phyloP scores from a whole-genome alignment of 1,284 basidiomycete species.

The Ceratobasidium theobromae region DNA sequence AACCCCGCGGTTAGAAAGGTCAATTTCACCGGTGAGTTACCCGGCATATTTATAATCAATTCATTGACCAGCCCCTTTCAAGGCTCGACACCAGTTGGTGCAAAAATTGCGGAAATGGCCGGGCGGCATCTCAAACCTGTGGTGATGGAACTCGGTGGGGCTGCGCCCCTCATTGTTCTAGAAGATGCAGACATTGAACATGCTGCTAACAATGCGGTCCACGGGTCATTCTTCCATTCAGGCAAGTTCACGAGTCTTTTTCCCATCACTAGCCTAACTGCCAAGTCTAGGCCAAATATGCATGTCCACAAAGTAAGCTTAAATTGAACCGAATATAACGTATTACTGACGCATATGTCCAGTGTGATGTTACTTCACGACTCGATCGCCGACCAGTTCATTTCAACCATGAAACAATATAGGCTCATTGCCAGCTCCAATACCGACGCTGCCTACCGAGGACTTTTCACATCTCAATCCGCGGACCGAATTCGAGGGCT shows the following conservation, averaged over 20 bases:
- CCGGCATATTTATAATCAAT: not conserved
- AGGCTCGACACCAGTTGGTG: conserved; percentile 48
- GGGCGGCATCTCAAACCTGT: conserved; percentile 47
- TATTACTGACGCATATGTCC: not conserved
- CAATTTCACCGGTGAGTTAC: conserved; percentile 10
- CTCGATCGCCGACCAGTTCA: conserved; percentile 33
- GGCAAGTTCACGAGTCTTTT: not conserved
- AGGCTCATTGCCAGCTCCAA: conserved; percentile 17
- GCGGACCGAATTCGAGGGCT: conserved; percentile 42
- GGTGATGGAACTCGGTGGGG: conserved; percentile 48
- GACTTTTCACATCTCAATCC: conserved; percentile 43
- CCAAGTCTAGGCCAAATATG: conserved; percentile 51
- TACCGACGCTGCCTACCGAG: conserved; percentile 15
- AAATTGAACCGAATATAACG: not conserved
- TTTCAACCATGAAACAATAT: conserved; percentile 5
- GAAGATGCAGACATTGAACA: conserved; percentile 48
- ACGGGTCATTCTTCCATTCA: conserved; percentile 32
- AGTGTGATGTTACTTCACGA: conserved; percentile 31
- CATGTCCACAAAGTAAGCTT: conserved; percentile 49
- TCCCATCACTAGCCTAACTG: not conserved
- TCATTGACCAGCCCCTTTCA: not conserved
- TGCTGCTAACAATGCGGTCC: conserved; percentile 40
- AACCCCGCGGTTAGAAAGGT: conserved; percentile 42
- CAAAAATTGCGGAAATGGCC: conserved; percentile 42
- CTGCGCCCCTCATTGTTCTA: conserved; percentile 48